These are phyloP conservation scores for Epicoccum sorghinum DNA, from an alignment of 2,329 filamentous ascomycete genomes.

Conservation along the genomic window DNA sequence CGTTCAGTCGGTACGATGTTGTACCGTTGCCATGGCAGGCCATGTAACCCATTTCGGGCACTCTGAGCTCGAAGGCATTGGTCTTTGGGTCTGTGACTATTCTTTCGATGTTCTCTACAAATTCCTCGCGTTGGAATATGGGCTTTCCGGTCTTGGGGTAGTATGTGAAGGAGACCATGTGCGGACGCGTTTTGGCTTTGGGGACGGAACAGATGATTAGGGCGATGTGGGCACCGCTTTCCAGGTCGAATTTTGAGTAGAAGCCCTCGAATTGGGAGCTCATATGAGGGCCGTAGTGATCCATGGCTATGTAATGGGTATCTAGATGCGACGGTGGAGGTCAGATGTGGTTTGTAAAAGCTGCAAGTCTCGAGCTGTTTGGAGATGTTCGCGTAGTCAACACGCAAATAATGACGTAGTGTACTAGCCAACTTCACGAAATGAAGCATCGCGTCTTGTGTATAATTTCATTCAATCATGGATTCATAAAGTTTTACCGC, in stretches of 20 bases:
- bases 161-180: conserved; percentile 59
- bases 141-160: conserved; percentile 44
- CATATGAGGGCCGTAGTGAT: conserved; percentile 53
- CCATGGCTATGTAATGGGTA: conserved; percentile 33
- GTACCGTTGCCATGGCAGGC: conserved; percentile 43
- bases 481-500: too few species aligned
- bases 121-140: conserved; percentile 53
- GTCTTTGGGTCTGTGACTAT: conserved; percentile 31
- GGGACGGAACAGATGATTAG: conserved; percentile 56
- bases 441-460: neutral
- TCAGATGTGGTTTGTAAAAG: neutral
- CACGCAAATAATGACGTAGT: conserved; percentile 31
- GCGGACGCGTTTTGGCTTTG: conserved; percentile 46
- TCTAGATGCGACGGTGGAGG: neutral
- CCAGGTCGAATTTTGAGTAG: conserved; percentile 58
- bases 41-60: conserved; percentile 50
- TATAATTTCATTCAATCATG: too few species aligned
- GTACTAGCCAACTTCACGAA: conserved; percentile 14
- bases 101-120: conserved; percentile 50
- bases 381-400: neutral
- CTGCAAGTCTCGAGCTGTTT: neutral
- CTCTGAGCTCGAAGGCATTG: conserved; percentile 49
- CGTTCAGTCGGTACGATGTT: conserved; percentile 44
- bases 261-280: conserved; percentile 56
- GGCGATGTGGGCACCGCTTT: conserved; percentile 54